Evolutionary conservation across 1,284 basidiomycete species (phyloP), one percentile per base, ranked within the genome.

Genomic region (Kalmanozyma brasiliensis): DNA sequence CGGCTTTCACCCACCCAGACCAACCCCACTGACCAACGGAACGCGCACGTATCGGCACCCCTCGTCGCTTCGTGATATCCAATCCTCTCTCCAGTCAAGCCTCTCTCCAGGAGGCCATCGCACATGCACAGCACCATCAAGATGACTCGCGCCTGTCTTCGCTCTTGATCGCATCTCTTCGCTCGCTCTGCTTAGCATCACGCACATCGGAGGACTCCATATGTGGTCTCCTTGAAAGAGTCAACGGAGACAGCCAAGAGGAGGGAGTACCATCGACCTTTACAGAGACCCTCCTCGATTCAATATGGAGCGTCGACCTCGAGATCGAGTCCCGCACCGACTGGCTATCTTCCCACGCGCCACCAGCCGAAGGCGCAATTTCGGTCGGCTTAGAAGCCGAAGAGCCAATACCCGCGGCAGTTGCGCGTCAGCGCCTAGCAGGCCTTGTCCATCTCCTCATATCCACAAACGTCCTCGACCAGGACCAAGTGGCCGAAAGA

Each of bases 271-370:
- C 14, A 4, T 10, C 26, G 8, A 20, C 46, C 14, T 16, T 65
- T 6, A 24, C 62, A n/a, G 70, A 76, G 36, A 24, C 34, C 10
- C 36, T 77, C 3, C 58, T 79, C 20, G 77, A 80, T 55, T 45
- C 57, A 16, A 49, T 78, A 35, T 79, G 77, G 77, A 71, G 64
- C 13, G 47, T 79, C 35, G 79, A 80, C 41, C 51, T 56, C 34
- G 77, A 80, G 36, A 49, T 77, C 36, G 77, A 80, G 22, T 52
- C 73, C 16, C 76, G 74, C 32, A 66, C 42, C 33, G 77, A 75
- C 14, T 36, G 73, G 17, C 10, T 34, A 17, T 23, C 38, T 3
- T 37, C 58, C 29, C 30, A 48, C 9, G 4, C 38, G 9, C 42
- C 30, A 26, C 22, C 41, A 8, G 26, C 11, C 26, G 41, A 32